Conservation (phyloP, 2,329 filamentous ascomycete genomes). For the Albifimbria verrucaria region DNA sequence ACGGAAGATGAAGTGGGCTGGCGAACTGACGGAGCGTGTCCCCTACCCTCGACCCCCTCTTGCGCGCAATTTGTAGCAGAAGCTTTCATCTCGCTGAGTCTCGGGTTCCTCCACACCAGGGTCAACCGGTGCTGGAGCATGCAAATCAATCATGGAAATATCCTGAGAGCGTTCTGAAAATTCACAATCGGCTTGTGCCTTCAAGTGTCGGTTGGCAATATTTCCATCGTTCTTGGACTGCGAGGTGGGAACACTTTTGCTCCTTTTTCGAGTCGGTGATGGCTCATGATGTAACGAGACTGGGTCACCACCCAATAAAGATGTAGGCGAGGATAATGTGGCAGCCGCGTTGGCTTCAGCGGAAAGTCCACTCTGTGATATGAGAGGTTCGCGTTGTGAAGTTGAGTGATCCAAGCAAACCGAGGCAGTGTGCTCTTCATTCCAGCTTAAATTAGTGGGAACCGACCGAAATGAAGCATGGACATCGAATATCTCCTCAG, state of each 20-base stretch:
- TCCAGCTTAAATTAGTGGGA: too few species aligned
- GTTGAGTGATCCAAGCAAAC: too few species aligned
- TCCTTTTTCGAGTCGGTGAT: conserved; percentile 2
- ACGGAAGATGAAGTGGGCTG: not conserved
- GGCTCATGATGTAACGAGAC: not conserved
- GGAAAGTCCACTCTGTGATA: too few species aligned
- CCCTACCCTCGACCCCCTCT: not conserved
- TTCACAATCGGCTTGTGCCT: too few species aligned
- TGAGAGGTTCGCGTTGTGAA: too few species aligned
- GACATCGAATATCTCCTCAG: too few species aligned
- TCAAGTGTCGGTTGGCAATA: too few species aligned
- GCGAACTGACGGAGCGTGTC: not conserved
- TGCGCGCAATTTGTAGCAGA: conserved; percentile 22
- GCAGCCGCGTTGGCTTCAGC: conserved; percentile 16
- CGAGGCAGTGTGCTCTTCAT: too few species aligned
- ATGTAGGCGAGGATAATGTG: conserved; percentile 23
- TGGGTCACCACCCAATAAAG: conserved; percentile 8
- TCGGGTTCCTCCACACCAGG: not conserved
- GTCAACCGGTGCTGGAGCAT: not conserved
- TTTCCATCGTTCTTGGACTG: not conserved
- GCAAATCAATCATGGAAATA: not conserved
- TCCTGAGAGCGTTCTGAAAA: not conserved
- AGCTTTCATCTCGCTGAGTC: conserved; percentile 31
- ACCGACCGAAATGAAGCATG: too few species aligned
- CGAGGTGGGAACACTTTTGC: not conserved